These are phyloP conservation scores for Pythium dissimile DNA, from an alignment of 352 stramenopile species.

Conservation along the genomic window DNA sequence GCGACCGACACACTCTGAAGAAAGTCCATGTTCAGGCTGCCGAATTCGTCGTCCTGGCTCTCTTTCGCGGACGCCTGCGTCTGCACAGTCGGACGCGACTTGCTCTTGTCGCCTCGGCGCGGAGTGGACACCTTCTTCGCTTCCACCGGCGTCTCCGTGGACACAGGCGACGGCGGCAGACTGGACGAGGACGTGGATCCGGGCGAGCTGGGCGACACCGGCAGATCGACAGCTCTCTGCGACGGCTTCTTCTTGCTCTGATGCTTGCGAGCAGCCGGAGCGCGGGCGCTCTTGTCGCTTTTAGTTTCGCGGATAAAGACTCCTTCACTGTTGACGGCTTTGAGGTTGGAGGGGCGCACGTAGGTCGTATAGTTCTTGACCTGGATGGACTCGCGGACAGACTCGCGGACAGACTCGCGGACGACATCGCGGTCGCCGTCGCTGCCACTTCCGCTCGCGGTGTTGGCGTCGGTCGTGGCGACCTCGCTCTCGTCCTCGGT, in stretches of 20 bases:
- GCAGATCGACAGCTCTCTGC: not conserved
- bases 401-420: constrained; percentile 3
- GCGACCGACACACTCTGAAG: constrained; percentile 42
- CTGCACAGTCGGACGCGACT: constrained; percentile 13
- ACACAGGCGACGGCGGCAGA: not conserved
- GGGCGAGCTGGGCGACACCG: not conserved
- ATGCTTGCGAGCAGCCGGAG: too few species aligned
- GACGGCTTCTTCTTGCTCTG: not conserved
- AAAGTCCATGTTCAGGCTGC: constrained; percentile 82
- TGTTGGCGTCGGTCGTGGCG: too few species aligned
- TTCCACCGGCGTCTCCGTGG: not conserved
- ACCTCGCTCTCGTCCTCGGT: constrained; percentile 33
- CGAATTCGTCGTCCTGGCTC: constrained; percentile 40
- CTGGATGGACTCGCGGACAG: constrained; percentile 59
- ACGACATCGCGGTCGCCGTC: constrained; percentile 19
- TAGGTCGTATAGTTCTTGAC: constrained; percentile 78
- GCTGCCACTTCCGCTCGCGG: constrained; percentile 2
- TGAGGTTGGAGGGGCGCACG: constrained; percentile 38
- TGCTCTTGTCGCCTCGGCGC: not conserved
- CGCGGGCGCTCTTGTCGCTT: not conserved
- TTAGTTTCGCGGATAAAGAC: constrained; percentile 34
- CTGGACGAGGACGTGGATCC: not conserved
- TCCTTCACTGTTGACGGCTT: constrained; percentile 63
- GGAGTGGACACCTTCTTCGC: not conserved
- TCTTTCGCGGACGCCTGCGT: constrained; percentile 30